Evolutionary conservation across 2,329 filamentous ascomycete genomes (phyloP).

Genomic region (Trichoderma sp.): DNA sequence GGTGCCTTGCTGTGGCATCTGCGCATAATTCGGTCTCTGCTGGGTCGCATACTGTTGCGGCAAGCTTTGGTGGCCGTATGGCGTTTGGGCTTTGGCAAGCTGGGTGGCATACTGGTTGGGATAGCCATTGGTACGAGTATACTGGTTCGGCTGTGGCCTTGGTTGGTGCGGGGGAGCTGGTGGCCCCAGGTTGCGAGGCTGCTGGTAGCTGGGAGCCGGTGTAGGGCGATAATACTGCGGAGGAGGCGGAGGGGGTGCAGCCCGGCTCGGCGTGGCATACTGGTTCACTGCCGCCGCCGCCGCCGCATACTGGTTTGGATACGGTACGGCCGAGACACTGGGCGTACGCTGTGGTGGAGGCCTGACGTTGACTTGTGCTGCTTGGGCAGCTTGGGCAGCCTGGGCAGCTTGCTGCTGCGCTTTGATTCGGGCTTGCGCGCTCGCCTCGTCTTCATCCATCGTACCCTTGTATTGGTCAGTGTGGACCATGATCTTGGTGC

Average conservation of each 20-base stretch:
- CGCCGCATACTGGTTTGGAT: constrained; percentile 43
- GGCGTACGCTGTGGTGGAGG: constrained; percentile 40
- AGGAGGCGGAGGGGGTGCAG: constrained; percentile 40
- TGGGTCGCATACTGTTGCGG: constrained; percentile 48
- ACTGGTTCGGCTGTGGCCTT: constrained; percentile 42
- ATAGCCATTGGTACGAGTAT: constrained; percentile 49
- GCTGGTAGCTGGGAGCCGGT: constrained; percentile 42
- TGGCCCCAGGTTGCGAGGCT: constrained; percentile 36
- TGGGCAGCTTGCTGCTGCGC: constrained; percentile 36
- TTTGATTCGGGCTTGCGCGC: constrained; percentile 49
- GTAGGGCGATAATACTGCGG: constrained; percentile 45
- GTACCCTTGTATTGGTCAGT: constrained; percentile 71
- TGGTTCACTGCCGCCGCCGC: constrained; percentile 32
- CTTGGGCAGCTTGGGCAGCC: constrained; percentile 32
- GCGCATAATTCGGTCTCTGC: constrained; percentile 43
- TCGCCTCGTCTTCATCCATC: constrained; percentile 77
- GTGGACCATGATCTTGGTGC: constrained; percentile 70
- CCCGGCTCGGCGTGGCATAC: constrained; percentile 47
- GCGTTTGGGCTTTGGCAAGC: constrained; percentile 50
- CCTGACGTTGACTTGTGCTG: constrained; percentile 33
- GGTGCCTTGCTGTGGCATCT: constrained; percentile 42
- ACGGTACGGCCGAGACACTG: constrained; percentile 38
- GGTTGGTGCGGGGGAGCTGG: constrained; percentile 30
- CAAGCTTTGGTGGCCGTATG: constrained; percentile 51
- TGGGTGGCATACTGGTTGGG: constrained; percentile 47